Base-by-base conservation (phyloP, 129 eudicot genomes). In the Logfia minima region DNA sequence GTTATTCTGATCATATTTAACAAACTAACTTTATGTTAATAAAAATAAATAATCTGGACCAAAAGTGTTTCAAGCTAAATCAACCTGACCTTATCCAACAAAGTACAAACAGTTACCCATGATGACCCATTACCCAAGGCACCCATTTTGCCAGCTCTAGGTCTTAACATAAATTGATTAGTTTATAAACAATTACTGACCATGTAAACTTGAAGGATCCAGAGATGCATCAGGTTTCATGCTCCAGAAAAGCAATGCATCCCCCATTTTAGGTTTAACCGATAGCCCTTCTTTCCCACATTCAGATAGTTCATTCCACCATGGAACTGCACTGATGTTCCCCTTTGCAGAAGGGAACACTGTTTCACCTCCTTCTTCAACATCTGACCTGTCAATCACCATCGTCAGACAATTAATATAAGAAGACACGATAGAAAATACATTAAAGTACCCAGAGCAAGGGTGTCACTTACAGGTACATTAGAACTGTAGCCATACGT, bases 301-400 rank as follows among this genome's bases (percentile, higher is more conserved):
- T 67, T 89, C 87, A 37, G 97, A 94, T 41, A 82, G 76, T 68
- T 94, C 90, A 78, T 94, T 78, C 98, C 98, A 87, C 84, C 88
- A 83, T 22, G 97, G 89, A 22, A 87, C 79, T 3, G 92, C 82
- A 82, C 97, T 93, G 53, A 87, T 68, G 79, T 93, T 93, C 28
- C 96, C 99, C 74, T 82, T 91, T 74, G 99, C 96, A 34, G 86
- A 66, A 43, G 99, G 99, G 82, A 95, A 95, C 10, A 91, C 90
- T 4, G 99, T 91, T 76, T 95, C 99, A 45, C 99, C 99, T 21
- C 99, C 99, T 85, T 95, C 99, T 86, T 91, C 99, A 61, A 95
- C 99, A 80, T 95, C 97, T 43, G 99, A 89, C 70, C 98, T 91
- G 92, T 81, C 74, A 77, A 39, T 18, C 22, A n/a, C 2, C 28